Base-by-base conservation (phyloP, 73 alveolate species). In the Paraurostyla sp. region DNA sequence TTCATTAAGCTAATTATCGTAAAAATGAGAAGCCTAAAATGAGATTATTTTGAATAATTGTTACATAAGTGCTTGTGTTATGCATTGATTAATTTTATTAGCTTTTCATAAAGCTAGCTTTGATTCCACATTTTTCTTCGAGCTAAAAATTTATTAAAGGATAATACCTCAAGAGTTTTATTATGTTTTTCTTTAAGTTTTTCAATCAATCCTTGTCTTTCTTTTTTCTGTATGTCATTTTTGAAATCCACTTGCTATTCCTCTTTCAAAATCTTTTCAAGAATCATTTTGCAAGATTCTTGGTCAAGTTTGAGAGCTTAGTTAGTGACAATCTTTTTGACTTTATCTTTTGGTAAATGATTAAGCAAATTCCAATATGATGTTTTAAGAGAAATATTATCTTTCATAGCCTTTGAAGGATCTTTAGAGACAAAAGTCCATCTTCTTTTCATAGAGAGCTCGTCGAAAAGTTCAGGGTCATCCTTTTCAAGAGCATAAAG, bases 381-480 rank as follows among this genome's bases (percentile, higher is more conserved):
- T 33, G 20, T 11, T 9, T 20, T 81, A n/a, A 6, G 6, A 22
- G 56, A 18, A 36, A 33, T 49, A 38, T 15, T 1, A 57, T 56
- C 40, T 59, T 81, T 42, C 52, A 81, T 6, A 22, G 49, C 73
- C 22, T 46, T 54, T 38, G 69, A 36, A 25, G 91, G 91, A 46
- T 81, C 82, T 29, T 58, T 54, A 7, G 58, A 38, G 20, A 58
- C 57, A 33, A 6, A 38, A 32, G 81, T 40, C 91, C 91, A 81
- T 25, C 52, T 33, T 56, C 20, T 54, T 57, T 81, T 81, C 51
- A 56, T 0, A 2, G 83, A 13, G 6, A 81, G 76, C 71, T 81
- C 91, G 7, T 81, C 81, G 41, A 56, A 81, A 2, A 58, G 25
- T 13, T 36, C 50, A 9, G 91, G 91, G 40, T 81, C 91, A 15